Evolutionary conservation across 768 basidiomycete species (phyloP), one percentile per base, ranked within the genome.

Genomic region (Phaeolepiota aurea): DNA sequence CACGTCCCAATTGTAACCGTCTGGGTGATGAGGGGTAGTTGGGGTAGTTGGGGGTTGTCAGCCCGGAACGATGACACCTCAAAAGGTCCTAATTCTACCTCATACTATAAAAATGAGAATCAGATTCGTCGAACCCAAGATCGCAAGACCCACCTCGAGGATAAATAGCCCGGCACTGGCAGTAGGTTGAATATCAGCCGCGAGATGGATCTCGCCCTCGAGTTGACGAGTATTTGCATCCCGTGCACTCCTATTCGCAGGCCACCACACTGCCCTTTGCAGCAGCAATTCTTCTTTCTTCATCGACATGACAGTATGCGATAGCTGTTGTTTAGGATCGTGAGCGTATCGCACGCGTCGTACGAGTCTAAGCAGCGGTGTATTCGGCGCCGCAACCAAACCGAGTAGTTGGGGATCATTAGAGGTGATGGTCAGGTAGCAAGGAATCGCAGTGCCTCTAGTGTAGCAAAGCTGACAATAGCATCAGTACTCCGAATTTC

Each of bases 121-220:
- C n/a, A n/a, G n/a, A n/a, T n/a, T n/a, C n/a, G n/a, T n/a, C n/a
- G n/a, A n/a, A n/a, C n/a, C n/a, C n/a, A n/a, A n/a, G n/a, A n/a
- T n/a, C n/a, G n/a, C n/a, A n/a, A n/a, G n/a, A n/a, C n/a, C n/a
- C n/a, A n/a, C n/a, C n/a, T n/a, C n/a, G n/a, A n/a, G n/a, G n/a
- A n/a, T n/a, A n/a, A n/a, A n/a, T n/a, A n/a, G n/a, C n/a, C n/a
- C n/a, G n/a, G n/a, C n/a, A n/a, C n/a, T n/a, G n/a, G n/a, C n/a
- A n/a, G 28, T 31, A 31, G 51, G 54, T 20, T 40, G 20, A 7
- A 52, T 40, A 13, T 53, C 43, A 12, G 43, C 38, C 0, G 45
- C 22, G 5, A 55, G 42, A 35, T 53, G 51, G 11, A 55, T 52
- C 32, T 55, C 54, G 4, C 54, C 54, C 37, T 55, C 51, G 11